Conservation (phyloP, 129 eudicot genomes). For the Centella asiatica region DNA sequence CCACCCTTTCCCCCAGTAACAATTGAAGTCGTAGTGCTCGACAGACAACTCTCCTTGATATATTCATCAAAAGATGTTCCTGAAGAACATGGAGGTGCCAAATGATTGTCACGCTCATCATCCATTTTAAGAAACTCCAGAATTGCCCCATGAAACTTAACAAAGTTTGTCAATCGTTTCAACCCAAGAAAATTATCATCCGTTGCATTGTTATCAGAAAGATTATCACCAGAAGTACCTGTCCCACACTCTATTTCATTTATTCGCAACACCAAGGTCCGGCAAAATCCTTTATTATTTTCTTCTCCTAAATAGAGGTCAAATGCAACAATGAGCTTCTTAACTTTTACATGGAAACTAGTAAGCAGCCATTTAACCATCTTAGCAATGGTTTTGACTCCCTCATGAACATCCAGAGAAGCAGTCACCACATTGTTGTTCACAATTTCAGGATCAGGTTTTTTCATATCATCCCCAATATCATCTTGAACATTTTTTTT, state of each 20-base stretch:
- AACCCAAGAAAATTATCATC: constrained; percentile 60
- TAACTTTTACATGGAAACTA: constrained; percentile 70
- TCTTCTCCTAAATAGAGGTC: constrained; percentile 44
- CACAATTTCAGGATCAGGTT: constrained; percentile 29
- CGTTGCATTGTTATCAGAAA: constrained; percentile 19
- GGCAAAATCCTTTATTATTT: constrained; percentile 26
- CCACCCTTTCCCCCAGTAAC: constrained; percentile 71
- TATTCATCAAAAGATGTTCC: constrained; percentile 23
- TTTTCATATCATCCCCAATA: constrained; percentile 22
- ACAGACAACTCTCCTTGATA: constrained; percentile 18
- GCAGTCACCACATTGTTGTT: constrained; percentile 15
- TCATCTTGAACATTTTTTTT: constrained; percentile 21
- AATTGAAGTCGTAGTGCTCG: constrained; percentile 43
- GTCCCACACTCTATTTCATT: constrained; percentile 80
- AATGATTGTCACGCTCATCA: constrained; percentile 23
- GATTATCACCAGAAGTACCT: constrained; percentile 48
- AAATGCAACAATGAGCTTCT: constrained; percentile 56
- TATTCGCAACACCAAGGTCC: constrained; percentile 66
- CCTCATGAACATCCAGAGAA: constrained; percentile 80
- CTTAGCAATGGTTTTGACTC: constrained; percentile 89
- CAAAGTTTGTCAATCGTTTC: constrained; percentile 53
- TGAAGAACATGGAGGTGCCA: constrained; percentile 13
- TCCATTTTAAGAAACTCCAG: constrained; percentile 70
- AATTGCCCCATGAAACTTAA: constrained; percentile 64
- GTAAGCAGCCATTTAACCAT: constrained; percentile 85